Base-by-base conservation (phyloP, 805 yeast genomes). In the Tetrapisispora phaffii region DNA sequence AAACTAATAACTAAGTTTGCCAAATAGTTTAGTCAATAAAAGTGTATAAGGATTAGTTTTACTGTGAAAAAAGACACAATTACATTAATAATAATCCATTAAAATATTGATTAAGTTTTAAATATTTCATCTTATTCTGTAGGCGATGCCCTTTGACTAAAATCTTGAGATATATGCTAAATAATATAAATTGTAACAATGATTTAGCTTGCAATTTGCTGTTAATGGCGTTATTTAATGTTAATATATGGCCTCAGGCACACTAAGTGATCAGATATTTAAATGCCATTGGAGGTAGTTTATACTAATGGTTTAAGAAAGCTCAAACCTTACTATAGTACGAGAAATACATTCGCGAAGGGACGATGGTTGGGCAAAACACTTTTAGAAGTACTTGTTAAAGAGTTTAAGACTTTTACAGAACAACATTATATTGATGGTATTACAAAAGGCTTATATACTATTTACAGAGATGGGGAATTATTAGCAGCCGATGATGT, bases 291-390 rank as follows among this genome's bases (percentile, higher is more conserved):
- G 17, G 40, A 29, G 20, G 23, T 42, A n/a, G 13, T 29, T 4
- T 43, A 43, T 31, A 4, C 55, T 20, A 57, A 63, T 46, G 74
- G 73, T 0, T 53, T 72, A 12, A 53, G 75, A 21, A 56, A 61
- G 23, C 69, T 73, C 13, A 52, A 58, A 42, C 77, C 78, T 2
- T 72, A 72, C 47, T 66, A 62, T 42, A 60, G 60, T 39, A 58
- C 56, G 1, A 63, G 69, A 21, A 49, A 54, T 15, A 60, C 69
- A 3, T 60, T 65, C 26, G 73, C 67, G 4, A 73, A 72, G 50
- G 74, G 74, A 1, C 54, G 78, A 42, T 73, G 77, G 76, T 50
- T 65, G 8, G 58, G 60, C 2, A 60, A 59, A 43, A 56, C 70
- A 1, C 56, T 71, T 1, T 42, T 66, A 20, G 70, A 72, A 17